These are phyloP conservation scores for Parafenestella ontariensis DNA, from an alignment of 2,329 filamentous ascomycete species.

Conservation along the genomic window DNA sequence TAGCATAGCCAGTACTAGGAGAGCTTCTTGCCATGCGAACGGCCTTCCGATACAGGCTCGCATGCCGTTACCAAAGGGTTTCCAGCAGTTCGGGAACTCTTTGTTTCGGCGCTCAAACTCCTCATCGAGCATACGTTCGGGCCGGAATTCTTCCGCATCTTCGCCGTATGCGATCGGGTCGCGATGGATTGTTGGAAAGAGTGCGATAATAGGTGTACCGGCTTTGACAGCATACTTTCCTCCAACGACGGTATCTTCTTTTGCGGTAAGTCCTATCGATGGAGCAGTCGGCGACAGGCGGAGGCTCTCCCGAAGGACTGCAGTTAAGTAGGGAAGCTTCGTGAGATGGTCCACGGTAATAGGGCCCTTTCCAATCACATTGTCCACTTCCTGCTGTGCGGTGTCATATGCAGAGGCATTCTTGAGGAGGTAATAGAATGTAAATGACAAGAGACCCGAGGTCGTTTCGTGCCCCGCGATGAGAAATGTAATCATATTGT, in stretches of 20 bases:
- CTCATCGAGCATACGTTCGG: constrained; percentile 57
- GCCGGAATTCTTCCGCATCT: constrained; percentile 54
- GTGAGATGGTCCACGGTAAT: constrained; percentile 59
- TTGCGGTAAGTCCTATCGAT: constrained; percentile 52
- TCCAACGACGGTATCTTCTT: constrained; percentile 42
- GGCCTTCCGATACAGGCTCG: constrained; percentile 61
- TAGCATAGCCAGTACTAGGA: constrained; percentile 54
- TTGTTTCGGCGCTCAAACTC: constrained; percentile 49
- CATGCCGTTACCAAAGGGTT: constrained; percentile 63
- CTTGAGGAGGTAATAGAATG: constrained; percentile 61
- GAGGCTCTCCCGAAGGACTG: constrained; percentile 62
- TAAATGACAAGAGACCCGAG: constrained; percentile 49
- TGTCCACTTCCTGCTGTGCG: constrained; percentile 63
- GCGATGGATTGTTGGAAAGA: constrained; percentile 45
- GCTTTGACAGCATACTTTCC: constrained; percentile 50
- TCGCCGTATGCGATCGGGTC: constrained; percentile 54
- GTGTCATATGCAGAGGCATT: constrained; percentile 58
- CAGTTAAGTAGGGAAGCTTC: constrained; percentile 62
- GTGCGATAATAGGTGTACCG: constrained; percentile 39
- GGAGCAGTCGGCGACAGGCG: constrained; percentile 63
- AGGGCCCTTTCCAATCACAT: constrained; percentile 56
- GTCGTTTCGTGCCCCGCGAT: constrained; percentile 53
- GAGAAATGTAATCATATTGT: constrained; percentile 74
- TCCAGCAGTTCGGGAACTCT: constrained; percentile 55
- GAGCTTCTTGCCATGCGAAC: constrained; percentile 63